Conservation (phyloP, 1,284 basidiomycete genomes). For the Tylopilus sp. region DNA sequence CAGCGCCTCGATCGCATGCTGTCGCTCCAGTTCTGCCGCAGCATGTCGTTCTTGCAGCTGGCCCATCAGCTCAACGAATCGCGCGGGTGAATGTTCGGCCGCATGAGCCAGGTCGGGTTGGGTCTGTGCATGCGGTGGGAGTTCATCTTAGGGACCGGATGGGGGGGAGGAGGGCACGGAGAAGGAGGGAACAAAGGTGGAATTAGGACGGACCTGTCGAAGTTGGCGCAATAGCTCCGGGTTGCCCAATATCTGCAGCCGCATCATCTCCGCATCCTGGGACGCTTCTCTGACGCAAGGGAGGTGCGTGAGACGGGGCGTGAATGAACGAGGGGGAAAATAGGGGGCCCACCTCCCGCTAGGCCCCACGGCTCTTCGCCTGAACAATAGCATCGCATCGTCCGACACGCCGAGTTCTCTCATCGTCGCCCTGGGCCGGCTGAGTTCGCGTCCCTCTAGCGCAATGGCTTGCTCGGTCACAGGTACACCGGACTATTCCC, state of each 20-base stretch:
- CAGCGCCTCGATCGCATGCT: slow-evolving; percentile 64
- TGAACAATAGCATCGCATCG: slow-evolving; percentile 63
- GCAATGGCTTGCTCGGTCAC: slow-evolving; percentile 67
- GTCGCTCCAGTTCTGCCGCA: slow-evolving; percentile 47
- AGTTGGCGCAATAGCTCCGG: slow-evolving; percentile 77
- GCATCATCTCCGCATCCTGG: slow-evolving; percentile 86
- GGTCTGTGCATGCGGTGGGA: slow-evolving; percentile 46
- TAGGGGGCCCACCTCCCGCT: slow-evolving; percentile 53
- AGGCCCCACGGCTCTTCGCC: slow-evolving; percentile 53
- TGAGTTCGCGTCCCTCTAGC: slow-evolving; percentile 61
- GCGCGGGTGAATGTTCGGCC: slow-evolving; percentile 60
- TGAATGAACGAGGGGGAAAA: background rate
- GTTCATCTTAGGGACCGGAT: background rate
- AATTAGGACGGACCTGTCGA: slow-evolving; percentile 48
- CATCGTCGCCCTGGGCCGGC: slow-evolving; percentile 63
- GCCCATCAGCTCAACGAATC: slow-evolving; percentile 72
- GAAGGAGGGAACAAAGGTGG: background rate
- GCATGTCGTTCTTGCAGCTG: slow-evolving; percentile 60
- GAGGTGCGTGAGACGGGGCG: background rate
- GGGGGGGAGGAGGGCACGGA: background rate
- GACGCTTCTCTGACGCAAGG: slow-evolving; percentile 48
- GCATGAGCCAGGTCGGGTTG: slow-evolving; percentile 82
- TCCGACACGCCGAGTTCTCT: slow-evolving; percentile 56
- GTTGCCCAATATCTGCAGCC: slow-evolving; percentile 83
- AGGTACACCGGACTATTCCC: slow-evolving; percentile 62